Evolutionary conservation across 2,329 filamentous ascomycete genomes (phyloP), one percentile per base, ranked within the genome.

Genomic region (Westerdykella aurantiaca): DNA sequence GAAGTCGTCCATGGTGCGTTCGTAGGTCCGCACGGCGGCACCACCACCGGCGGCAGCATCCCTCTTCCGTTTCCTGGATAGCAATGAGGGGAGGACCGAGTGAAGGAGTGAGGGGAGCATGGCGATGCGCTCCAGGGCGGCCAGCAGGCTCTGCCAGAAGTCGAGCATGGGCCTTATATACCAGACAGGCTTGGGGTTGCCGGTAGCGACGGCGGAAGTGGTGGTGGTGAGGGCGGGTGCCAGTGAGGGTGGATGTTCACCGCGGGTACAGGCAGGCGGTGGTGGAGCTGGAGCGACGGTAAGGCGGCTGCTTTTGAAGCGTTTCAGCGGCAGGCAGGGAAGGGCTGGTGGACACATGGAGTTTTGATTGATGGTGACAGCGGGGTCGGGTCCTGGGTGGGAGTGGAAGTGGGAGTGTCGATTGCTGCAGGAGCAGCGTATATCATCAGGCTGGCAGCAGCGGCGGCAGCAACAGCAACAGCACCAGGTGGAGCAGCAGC

Each of bases 1-100:
- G 48, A 74, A 68, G 49, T 71, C 70, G 52, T 75, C 72, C 71
- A 75, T 72, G 58, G 66, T 72, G 48, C 70, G 67, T 34, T 70
- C 64, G 48, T 67, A 63, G 29, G 60, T 67, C 44, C 57, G 61
- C 42, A 69, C 61, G 50, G 68, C 70, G 11, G 25, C 25, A 29
- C 25, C 25, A 21, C 18, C 18, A 6, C 4, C 18, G 18, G 18
- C 18, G 7, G 25, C 25, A 64, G 66, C 56, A 59, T 63, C 63
- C 48, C 64, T 53, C 25, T 51, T 50, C 45, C 64, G 61, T 54
- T 60, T 63, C 39, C 60, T 57, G 17, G 61, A 53, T 33, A 57
- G 56, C 38, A 65, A 49, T 31, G 63, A 56, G 16, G 69, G 60
- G 43, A 64, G 61, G 37, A 66, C 55, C 14, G 65, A 59, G 47